A percentile compares a stretch with the other conserved stretches of the same genome.
Conservation (phyloP, 2,329 filamentous ascomycete species). For the Aspergillus fischeri region DNA sequence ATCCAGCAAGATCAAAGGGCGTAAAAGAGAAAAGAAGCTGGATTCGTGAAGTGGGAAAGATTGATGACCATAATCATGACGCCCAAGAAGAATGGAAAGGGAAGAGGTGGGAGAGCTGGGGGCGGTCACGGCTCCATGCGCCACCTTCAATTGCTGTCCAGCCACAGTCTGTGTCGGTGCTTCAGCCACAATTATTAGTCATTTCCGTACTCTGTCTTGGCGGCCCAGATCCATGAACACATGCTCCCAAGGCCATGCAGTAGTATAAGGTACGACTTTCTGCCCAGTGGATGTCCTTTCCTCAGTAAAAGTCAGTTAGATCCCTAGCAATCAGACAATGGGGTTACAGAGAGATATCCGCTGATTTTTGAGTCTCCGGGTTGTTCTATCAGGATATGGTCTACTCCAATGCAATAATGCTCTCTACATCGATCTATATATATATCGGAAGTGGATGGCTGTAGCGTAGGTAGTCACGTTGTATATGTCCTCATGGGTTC, state of each 20-base stretch:
- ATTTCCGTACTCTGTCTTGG: too few species aligned
- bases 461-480: neutral
- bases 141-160: neutral
- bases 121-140: conserved; percentile 1
- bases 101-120: conserved; percentile 1
- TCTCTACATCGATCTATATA: neutral
- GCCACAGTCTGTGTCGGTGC: neutral
- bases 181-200: neutral
- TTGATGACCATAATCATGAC: conserved; percentile 1
- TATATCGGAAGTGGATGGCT: neutral
- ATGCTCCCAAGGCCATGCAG: too few species aligned
- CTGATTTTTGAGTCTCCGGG: neutral
- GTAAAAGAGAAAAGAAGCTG: neutral
- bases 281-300: neutral
- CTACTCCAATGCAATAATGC: neutral
- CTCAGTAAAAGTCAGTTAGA: neutral
- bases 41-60: neutral
- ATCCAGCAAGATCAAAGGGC: neutral
- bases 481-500: neutral
- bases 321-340: neutral
- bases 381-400: neutral
- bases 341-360: neutral
- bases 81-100: neutral
- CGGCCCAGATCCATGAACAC: neutral
- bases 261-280: too few species aligned